phyloP scores from a whole-genome alignment of 805 yeast species.

The Ogataea wickerhamii region DNA sequence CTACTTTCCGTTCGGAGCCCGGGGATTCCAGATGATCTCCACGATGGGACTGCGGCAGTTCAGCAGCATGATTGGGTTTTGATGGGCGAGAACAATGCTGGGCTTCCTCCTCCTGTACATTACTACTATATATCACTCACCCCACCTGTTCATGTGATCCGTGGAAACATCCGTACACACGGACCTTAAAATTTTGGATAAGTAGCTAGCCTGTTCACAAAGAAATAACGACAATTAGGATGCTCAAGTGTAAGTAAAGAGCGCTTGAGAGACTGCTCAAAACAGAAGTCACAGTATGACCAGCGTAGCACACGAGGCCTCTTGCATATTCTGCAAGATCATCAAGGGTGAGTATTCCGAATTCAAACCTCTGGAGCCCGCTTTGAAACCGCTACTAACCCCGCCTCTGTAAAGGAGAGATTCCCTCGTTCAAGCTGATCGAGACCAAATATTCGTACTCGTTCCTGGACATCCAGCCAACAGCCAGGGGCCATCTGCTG shows the following conservation, averaged over 20 bases:
- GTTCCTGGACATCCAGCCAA: constrained; percentile 91
- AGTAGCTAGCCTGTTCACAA: too few relatives aligned
- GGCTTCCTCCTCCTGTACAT: too few relatives aligned
- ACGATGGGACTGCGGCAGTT: constrained; percentile 37
- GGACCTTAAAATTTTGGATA: too few relatives aligned
- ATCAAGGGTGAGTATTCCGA: constrained; percentile 69
- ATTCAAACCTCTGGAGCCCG: too few relatives aligned
- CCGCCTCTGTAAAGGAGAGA: constrained; percentile 57
- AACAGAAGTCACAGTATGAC: too few relatives aligned
- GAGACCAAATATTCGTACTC: constrained; percentile 83
- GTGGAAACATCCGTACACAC: too few relatives aligned
- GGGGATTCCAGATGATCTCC: constrained; percentile 54
- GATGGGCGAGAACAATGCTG: too few relatives aligned
- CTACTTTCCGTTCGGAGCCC: constrained; percentile 94
- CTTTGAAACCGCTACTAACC: neutral
- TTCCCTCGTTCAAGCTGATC: constrained; percentile 85
- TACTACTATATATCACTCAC: too few relatives aligned
- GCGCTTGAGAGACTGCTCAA: too few relatives aligned
- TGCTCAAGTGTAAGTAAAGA: too few relatives aligned
- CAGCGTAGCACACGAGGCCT: constrained; percentile 41
- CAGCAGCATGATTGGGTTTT: constrained; percentile 41
- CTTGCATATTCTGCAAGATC: constrained; percentile 91
- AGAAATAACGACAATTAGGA: too few relatives aligned
- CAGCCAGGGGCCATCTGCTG: constrained; percentile 81
- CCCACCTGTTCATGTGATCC: too few relatives aligned